Evolutionary conservation across 257 asterid genomes (phyloP), one percentile per base, ranked within the genome.

Genomic region (Phtheirospermum japonicum): DNA sequence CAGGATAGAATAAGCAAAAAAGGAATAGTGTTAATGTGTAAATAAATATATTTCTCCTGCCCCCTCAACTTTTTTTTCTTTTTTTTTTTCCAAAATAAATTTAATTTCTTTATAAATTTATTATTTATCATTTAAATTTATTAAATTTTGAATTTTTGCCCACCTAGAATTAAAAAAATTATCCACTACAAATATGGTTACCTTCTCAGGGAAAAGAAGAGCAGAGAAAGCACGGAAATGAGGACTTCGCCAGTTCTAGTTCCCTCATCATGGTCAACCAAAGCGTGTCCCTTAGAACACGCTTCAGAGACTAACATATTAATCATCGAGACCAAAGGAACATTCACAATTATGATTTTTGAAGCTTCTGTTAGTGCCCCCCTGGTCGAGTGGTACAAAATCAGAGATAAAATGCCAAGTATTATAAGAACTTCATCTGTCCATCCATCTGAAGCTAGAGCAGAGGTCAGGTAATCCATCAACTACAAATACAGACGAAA

Each of bases 131-230:
- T 23, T 23, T 23, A 23, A 23, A 1, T 23, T 23, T 23, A 23
- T 23, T 23, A 23, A 23, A 23, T 23, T 23, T 23, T 23, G 28
- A 23, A 3, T n/a, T n/a, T n/a, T n/a, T n/a, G n/a, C n/a, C n/a
- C n/a, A n/a, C n/a, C n/a, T n/a, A n/a, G n/a, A n/a, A n/a, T n/a
- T n/a, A n/a, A 23, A 23, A 23, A 23, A 1, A 1, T 23, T 23
- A 23, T 23, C 49, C 6, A 60, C 39, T 45, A 33, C n/a, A 60
- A 33, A 69, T 58, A 48, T 23, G 55, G 65, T 70, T 76, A 86
- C 99, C 97, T 83, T 79, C 80, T 83, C 60, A 85, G 57, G 69
- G 96, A 83, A 80, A 86, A 92, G 69, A 80, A 83, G 54, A 81
- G 61, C 63, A 92, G 76, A 51, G 74, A 66, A 58, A 92, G 94